Percentiles rank a stretch among this genome's conserved stretches.
Conservation (phyloP, 106 monocot genomes). For the Narthecium ossifragum region DNA sequence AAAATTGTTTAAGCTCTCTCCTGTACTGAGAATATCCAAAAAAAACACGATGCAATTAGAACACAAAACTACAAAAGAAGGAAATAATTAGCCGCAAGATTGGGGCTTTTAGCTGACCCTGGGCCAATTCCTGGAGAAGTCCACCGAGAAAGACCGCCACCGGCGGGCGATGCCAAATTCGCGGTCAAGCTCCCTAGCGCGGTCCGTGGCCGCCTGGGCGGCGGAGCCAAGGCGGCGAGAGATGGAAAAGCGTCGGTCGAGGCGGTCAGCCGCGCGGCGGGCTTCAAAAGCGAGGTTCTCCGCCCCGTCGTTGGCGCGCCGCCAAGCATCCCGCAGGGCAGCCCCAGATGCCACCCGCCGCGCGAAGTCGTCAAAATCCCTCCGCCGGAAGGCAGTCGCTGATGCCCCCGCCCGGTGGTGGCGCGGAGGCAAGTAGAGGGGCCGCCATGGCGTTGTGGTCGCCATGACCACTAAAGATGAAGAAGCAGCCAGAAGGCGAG, state of each 20-base stretch:
- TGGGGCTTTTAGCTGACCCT: slow-evolving; percentile 38
- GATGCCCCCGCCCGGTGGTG: background rate
- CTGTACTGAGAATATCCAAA: slow-evolving; percentile 58
- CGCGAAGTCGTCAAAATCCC: slow-evolving; percentile 69
- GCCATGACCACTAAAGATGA: background rate
- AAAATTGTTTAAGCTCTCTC: slow-evolving; percentile 49
- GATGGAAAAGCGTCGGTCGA: slow-evolving; percentile 61
- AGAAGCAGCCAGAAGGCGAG: too few relatives aligned
- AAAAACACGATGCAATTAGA: slow-evolving; percentile 1
- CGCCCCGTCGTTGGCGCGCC: slow-evolving; percentile 67
- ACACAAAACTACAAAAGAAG: background rate
- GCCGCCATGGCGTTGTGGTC: background rate
- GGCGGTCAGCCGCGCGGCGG: slow-evolving; percentile 50
- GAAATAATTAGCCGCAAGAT: background rate
- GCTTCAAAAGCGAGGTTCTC: slow-evolving; percentile 78
- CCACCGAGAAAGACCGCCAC: slow-evolving; percentile 59
- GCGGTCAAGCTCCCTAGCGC: slow-evolving; percentile 61
- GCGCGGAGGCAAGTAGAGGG: background rate
- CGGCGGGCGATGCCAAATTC: slow-evolving; percentile 70
- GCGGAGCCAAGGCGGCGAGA: slow-evolving; percentile 50
- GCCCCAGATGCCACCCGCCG: slow-evolving; percentile 58
- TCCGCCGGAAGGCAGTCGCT: slow-evolving; percentile 46
- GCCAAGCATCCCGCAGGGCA: slow-evolving; percentile 68
- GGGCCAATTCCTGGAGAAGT: slow-evolving; percentile 88
- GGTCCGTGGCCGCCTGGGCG: slow-evolving; percentile 29